Percentiles rank a stretch among this genome's conserved stretches.
These are phyloP conservation scores for Kalmusia sp. DNA, from an alignment of 2,329 filamentous ascomycete genomes.

Conservation along the genomic window DNA sequence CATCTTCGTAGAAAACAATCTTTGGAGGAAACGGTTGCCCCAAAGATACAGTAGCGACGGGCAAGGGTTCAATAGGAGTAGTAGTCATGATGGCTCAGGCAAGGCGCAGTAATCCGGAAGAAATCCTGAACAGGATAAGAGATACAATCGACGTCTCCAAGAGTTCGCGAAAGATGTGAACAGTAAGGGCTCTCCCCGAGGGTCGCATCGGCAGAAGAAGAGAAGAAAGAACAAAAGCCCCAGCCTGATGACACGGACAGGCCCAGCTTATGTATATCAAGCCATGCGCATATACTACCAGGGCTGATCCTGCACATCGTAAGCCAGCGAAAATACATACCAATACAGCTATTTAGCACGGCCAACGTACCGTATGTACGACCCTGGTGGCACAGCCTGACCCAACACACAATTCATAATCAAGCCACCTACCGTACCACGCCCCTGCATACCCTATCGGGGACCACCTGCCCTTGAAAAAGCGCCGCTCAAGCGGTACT, in stretches of 20 bases:
- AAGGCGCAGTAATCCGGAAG: too few species aligned
- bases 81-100: too few species aligned
- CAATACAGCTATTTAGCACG: constrained; percentile 1
- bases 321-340: neutral
- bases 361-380: neutral
- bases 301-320: neutral
- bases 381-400: neutral
- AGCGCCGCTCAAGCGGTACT: neutral
- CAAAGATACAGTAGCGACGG: too few species aligned
- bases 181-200: too few species aligned
- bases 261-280: constrained; percentile 1
- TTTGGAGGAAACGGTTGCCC: too few species aligned
- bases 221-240: neutral
- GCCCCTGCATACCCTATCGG: neutral
- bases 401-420: neutral
- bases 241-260: neutral
- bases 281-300: neutral
- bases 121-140: too few species aligned
- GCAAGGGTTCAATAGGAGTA: too few species aligned
- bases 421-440: neutral
- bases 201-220: neutral
- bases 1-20: too few species aligned
- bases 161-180: neutral
- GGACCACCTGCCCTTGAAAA: neutral
- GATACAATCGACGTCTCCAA: neutral